Evolutionary conservation across 2,329 filamentous ascomycete species (phyloP), one percentile per base, ranked within the genome.

Genomic region (Karstenula rhodostoma): DNA sequence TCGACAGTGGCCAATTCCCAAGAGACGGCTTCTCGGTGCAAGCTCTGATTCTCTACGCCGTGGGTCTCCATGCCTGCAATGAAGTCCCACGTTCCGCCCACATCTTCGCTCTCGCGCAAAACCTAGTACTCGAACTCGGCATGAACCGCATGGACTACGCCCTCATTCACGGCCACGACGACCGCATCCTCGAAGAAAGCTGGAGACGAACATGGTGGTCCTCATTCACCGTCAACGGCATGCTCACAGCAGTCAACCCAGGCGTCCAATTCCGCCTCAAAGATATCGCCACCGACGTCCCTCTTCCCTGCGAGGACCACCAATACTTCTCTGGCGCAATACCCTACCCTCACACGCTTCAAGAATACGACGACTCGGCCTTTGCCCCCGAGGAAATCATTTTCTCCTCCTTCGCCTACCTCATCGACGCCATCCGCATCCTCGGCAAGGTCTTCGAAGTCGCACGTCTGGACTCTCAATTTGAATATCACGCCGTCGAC

Each of bases 131-230:
- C 10, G 87, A 93, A 58, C 84, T 97, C 25, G 90, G 90, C 0
- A 85, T 97, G 77, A 89, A 96, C 72, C 87, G 86, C 10, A 83
- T 86, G 50, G 83, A 85, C 0, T 96, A 88, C 74, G 89, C 92
- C 0, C 78, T 83, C 0, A 77, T 84, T 5, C 82, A 92, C 67
- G 89, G 90, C 17, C 81, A 84, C 29, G 87, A 87, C 5, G 86
- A 90, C 60, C 83, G 87, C 0, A 82, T 93, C 1, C 74, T 94
- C 3, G 91, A 94, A 73, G 94, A 97, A 77, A 92, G 90, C 74
- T 90, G 92, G 86, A 86, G 93, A 19, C 85, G 94, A 60, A 97
- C 93, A 1, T 97, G 93, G 93, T 97, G 94, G 94, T 93, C 87
- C 68, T 71, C 92, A 42, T 94, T 90, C 72, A 85, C 92, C n/a